Evolutionary conservation across 371 early-diverging fungal genomes (phyloP).

Genomic region (Sanchytrium tribonematis): DNA sequence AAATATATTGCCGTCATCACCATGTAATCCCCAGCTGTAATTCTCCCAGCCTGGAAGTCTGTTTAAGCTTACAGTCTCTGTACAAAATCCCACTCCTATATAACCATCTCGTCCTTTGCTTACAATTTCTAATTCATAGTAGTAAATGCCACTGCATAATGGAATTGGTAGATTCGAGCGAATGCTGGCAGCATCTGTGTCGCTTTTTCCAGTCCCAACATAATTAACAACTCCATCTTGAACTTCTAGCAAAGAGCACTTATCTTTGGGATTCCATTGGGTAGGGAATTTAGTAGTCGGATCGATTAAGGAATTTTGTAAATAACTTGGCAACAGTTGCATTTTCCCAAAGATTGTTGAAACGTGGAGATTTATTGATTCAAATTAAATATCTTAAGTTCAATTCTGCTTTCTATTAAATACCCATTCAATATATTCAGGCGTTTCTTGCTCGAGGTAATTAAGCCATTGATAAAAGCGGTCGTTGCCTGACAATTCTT

Average conservation of each 20-base stretch:
- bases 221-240: conserved; percentile 13
- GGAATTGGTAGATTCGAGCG: conserved; percentile 53
- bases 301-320: not conserved
- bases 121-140: conserved; percentile 55
- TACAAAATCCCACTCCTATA: conserved; percentile 64
- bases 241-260: conserved; percentile 25
- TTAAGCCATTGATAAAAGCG: not conserved
- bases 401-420: no score
- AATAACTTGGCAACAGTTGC: not conserved
- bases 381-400: no score
- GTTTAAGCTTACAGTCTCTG: conserved; percentile 17
- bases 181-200: conserved; percentile 52
- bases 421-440: not conserved
- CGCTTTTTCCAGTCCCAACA: conserved; percentile 42
- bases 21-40: conserved; percentile 47
- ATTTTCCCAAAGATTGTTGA: no score
- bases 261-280: conserved; percentile 30
- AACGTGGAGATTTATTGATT: no score
- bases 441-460: not conserved
- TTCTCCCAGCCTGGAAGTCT: conserved; percentile 60
- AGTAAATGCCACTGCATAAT: conserved; percentile 58
- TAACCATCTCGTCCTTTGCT: conserved; percentile 70
- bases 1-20: conserved; percentile 69
- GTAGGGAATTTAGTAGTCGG: conserved; percentile 16
- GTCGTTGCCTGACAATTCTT: not conserved